Evolutionary conservation across 805 yeast species (phyloP).

Genomic region (Cyberlindnera xylosilytica): DNA sequence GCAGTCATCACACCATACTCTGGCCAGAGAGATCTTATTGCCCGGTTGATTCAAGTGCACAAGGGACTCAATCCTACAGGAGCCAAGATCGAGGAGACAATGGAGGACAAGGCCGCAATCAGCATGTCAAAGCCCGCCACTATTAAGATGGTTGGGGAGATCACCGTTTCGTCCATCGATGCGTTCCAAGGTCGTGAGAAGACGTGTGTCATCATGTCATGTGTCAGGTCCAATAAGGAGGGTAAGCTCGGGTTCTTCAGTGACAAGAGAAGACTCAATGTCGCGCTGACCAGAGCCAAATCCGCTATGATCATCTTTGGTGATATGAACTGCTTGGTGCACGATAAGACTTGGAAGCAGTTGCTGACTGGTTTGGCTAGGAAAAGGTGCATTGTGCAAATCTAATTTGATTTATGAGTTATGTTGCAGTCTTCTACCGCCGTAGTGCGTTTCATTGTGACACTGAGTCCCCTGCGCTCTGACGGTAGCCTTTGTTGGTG

Average conservation of each 20-base stretch:
- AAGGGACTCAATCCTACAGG: slow-evolving; percentile 54
- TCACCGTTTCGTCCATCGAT: slow-evolving; percentile 61
- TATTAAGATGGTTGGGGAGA: slow-evolving; percentile 36
- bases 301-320: slow-evolving; percentile 30
- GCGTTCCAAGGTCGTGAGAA: slow-evolving; percentile 91
- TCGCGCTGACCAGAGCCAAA: slow-evolving; percentile 69
- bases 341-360: not conserved
- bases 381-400: not conserved
- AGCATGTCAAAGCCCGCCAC: slow-evolving; percentile 9
- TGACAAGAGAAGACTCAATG: slow-evolving; percentile 63
- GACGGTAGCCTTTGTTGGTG: too few species aligned
- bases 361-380: not conserved
- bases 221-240: slow-evolving; percentile 62
- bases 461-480: too few species aligned
- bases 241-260: slow-evolving; percentile 59
- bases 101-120: slow-evolving; percentile 47
- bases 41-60: slow-evolving; percentile 38
- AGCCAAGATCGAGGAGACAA: slow-evolving; percentile 44
- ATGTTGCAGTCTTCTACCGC: too few species aligned
- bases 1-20: slow-evolving; percentile 76
- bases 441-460: too few species aligned
- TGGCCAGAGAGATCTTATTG: slow-evolving; percentile 67
- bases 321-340: not conserved
- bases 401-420: not conserved
- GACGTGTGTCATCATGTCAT: slow-evolving; percentile 68